phyloP scores from a whole-genome alignment of 768 basidiomycete species.

The Gelatoporia subvermispora region DNA sequence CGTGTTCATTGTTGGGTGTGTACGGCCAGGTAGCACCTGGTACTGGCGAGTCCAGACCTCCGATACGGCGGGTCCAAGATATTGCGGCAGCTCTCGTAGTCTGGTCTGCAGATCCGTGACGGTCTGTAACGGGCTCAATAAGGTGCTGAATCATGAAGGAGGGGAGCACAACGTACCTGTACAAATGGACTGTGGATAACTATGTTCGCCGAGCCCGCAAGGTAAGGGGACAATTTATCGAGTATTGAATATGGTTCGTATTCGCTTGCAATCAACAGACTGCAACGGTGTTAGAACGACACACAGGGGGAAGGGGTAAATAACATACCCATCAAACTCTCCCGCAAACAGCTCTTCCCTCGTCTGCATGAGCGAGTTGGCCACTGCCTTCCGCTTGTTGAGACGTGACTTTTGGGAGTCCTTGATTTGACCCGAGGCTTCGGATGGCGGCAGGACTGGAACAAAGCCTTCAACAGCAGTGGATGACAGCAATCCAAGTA shows the following conservation, averaged over 20 bases:
- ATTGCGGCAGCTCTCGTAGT: conserved; percentile 60
- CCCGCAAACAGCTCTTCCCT: conserved; percentile 82
- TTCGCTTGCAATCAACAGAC: conserved; percentile 75
- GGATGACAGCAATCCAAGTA: not conserved
- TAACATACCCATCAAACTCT: conserved; percentile 79
- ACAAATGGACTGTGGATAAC: conserved; percentile 82
- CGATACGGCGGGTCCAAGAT: conserved; percentile 73
- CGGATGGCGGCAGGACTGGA: conserved; percentile 55
- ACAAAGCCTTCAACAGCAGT: conserved; percentile 7
- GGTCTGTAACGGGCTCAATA: conserved; percentile 38
- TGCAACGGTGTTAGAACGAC: conserved; percentile 23
- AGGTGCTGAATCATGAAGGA: not conserved
- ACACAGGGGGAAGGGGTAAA: not conserved
- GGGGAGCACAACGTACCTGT: conserved; percentile 42
- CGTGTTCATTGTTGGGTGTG: conserved; percentile 91
- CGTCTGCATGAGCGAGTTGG: conserved; percentile 53
- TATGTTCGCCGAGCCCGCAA: conserved; percentile 82
- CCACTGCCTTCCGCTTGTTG: conserved; percentile 72
- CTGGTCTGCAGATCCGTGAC: conserved; percentile 73
- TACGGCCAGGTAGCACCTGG: conserved; percentile 86
- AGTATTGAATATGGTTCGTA: conserved; percentile 84
- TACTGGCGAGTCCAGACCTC: conserved; percentile 88
- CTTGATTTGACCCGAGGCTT: conserved; percentile 52
- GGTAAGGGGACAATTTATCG: conserved; percentile 64
- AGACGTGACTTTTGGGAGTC: conserved; percentile 68